Percentiles rank a stretch among this genome's conserved stretches.
Conservation (phyloP, 768 basidiomycete genomes). For the Suillus luteus region DNA sequence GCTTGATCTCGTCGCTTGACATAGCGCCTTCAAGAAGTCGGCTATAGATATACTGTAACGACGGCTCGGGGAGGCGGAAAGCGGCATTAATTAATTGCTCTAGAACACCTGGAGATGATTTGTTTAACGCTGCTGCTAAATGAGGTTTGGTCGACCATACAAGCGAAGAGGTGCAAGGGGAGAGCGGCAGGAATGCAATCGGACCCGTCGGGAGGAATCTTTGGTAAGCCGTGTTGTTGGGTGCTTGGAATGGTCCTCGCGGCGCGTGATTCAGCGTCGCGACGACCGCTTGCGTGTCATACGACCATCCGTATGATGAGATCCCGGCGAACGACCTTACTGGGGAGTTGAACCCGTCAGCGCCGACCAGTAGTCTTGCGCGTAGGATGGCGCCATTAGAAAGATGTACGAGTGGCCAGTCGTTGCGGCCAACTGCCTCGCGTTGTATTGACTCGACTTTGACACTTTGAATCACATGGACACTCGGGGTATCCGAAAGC, state of each 20-base stretch:
- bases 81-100: conserved; percentile 84
- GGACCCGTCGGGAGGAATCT: conserved; percentile 94
- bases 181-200: conserved; percentile 91
- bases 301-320: conserved; percentile 87
- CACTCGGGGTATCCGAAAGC: conserved; percentile 50
- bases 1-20: conserved; percentile 48
- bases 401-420: conserved; percentile 81
- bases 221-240: conserved; percentile 87
- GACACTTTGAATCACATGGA: conserved; percentile 70
- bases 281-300: conserved; percentile 87
- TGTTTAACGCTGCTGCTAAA: conserved; percentile 71
- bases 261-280: conserved; percentile 81
- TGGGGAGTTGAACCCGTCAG: conserved; percentile 94
- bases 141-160: conserved; percentile 91
- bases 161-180: conserved; percentile 74
- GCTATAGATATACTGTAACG: conserved; percentile 65
- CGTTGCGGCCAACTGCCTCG: conserved; percentile 44
- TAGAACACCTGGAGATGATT: conserved; percentile 64
- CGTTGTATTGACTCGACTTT: conserved; percentile 72
- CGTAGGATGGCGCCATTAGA: conserved; percentile 66
- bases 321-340: conserved; percentile 87
- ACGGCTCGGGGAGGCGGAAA: conserved; percentile 79
- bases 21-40: conserved; percentile 60
- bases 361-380: conserved; percentile 83
- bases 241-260: conserved; percentile 57